Conservation (phyloP, 1,139 yeast genomes). For the Geotrichum candidum region DNA sequence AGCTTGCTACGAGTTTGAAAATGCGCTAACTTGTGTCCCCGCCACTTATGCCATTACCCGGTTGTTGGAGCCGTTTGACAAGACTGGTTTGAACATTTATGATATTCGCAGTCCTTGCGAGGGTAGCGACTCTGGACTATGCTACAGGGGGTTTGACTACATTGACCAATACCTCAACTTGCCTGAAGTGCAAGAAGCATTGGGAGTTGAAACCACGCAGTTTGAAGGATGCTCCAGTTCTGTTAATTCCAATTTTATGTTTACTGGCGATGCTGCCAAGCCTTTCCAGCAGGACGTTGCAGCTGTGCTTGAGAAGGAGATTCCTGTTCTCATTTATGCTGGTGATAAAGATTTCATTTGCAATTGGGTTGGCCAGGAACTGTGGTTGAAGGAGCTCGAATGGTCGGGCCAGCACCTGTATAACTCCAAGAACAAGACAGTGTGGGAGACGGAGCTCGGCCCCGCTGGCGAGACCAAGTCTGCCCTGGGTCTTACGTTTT, state of each 20-base stretch:
- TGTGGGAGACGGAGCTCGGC: slow-evolving; percentile 35
- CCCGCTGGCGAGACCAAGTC: slow-evolving; percentile 56
- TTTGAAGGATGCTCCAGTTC: slow-evolving; percentile 70
- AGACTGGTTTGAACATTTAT: slow-evolving; percentile 88
- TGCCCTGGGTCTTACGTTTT: slow-evolving; percentile 52
- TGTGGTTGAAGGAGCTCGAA: slow-evolving; percentile 64
- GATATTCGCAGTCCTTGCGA: slow-evolving; percentile 88
- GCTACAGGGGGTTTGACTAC: slow-evolving; percentile 67
- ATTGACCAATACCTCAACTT: slow-evolving; percentile 65
- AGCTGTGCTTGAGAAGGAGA: slow-evolving; percentile 53
- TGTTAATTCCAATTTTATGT: slow-evolving; percentile 43
- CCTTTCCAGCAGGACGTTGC: slow-evolving; percentile 63
- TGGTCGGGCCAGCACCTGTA: slow-evolving; percentile 46
- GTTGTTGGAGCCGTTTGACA: slow-evolving; percentile 79
- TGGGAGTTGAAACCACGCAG: slow-evolving; percentile 86
- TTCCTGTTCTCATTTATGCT: slow-evolving; percentile 18
- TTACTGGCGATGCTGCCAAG: slow-evolving; percentile 62
- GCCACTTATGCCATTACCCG: slow-evolving; percentile 89
- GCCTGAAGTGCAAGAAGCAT: slow-evolving; percentile 63
- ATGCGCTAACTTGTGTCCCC: slow-evolving; percentile 89
- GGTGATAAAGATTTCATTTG: slow-evolving; percentile 49
- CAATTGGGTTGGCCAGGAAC: slow-evolving; percentile 84
- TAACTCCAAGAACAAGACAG: slow-evolving; percentile 33
- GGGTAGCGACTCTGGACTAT: slow-evolving; percentile 52
- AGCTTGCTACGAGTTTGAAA: slow-evolving; percentile 70